These are phyloP conservation scores for Blastobotrys mokoenaii DNA, from an alignment of 805 yeast species.

Conservation along the genomic window DNA sequence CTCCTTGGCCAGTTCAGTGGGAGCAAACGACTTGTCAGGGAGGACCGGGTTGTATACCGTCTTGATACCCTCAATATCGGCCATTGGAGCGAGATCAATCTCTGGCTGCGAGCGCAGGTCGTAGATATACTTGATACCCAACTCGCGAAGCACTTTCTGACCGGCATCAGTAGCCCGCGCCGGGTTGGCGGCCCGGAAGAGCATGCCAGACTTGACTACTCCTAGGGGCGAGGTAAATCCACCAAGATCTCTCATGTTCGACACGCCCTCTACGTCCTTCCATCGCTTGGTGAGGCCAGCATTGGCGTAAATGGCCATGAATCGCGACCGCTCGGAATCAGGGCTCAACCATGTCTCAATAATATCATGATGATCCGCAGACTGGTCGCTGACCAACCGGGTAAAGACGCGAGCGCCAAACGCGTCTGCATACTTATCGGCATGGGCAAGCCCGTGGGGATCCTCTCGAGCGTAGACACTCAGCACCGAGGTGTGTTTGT, in stretches of 20 bases:
- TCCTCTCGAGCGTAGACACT: neutral
- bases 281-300: slow-evolving; percentile 43
- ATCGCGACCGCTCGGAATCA: slow-evolving; percentile 44
- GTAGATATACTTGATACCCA: slow-evolving; percentile 48
- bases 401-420: neutral
- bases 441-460: neutral
- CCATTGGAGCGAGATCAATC: slow-evolving; percentile 32
- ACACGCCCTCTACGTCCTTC: slow-evolving; percentile 56
- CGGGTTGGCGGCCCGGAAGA: slow-evolving; percentile 60
- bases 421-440: neutral
- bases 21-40: slow-evolving; percentile 46
- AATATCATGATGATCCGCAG: slow-evolving; percentile 40
- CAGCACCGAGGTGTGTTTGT: neutral
- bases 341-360: slow-evolving; percentile 40
- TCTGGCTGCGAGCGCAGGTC: slow-evolving; percentile 64
- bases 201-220: slow-evolving; percentile 38
- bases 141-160: slow-evolving; percentile 24
- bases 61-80: slow-evolving; percentile 36
- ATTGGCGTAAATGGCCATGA: slow-evolving; percentile 31
- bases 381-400: slow-evolving; percentile 36
- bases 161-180: slow-evolving; percentile 47
- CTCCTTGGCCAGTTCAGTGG: slow-evolving; percentile 51
- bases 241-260: slow-evolving; percentile 73
- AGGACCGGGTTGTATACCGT: slow-evolving; percentile 52
- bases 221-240: slow-evolving; percentile 45